phyloP scores from a whole-genome alignment of 1,139 yeast genomes.

The Fermentozyma sake region DNA sequence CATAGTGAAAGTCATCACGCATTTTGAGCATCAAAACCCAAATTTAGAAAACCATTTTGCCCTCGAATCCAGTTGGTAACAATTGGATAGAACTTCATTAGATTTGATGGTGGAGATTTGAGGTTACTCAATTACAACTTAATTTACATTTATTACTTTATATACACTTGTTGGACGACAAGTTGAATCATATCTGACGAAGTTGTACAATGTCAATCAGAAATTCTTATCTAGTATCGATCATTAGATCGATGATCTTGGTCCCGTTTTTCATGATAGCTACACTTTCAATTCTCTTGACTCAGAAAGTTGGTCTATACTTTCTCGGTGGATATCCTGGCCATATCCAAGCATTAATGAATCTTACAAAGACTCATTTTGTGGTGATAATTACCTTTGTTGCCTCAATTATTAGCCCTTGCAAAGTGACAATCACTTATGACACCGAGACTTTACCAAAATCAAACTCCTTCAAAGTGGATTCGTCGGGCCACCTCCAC shows the following conservation, averaged over 20 bases:
- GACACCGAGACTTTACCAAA: constrained; percentile 25
- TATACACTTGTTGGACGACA: no score
- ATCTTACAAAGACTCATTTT: constrained; percentile 49
- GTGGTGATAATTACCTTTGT: constrained; percentile 43
- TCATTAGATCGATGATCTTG: constrained; percentile 27
- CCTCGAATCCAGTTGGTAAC: no score
- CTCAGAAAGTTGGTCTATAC: constrained; percentile 36
- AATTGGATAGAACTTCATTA: no score
- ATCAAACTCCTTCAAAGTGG: constrained; percentile 12
- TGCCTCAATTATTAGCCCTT: constrained; percentile 39
- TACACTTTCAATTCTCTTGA: constrained; percentile 34
- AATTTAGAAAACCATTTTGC: no score
- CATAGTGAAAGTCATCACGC: no score
- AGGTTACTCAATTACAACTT: no score
- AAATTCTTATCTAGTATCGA: constrained; percentile 13
- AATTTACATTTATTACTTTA: no score
- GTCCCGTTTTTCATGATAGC: constrained; percentile 40
- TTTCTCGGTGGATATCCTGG: constrained; percentile 23
- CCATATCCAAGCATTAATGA: constrained; percentile 32
- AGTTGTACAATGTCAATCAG: no score
- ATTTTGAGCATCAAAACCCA: no score
- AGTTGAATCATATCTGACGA: no score
- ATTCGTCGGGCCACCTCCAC: constrained; percentile 22
- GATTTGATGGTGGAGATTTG: no score
- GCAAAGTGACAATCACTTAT: constrained; percentile 37